Base-by-base conservation (phyloP, 495 filamentous ascomycete genomes). In the Xylaria nigripes region DNA sequence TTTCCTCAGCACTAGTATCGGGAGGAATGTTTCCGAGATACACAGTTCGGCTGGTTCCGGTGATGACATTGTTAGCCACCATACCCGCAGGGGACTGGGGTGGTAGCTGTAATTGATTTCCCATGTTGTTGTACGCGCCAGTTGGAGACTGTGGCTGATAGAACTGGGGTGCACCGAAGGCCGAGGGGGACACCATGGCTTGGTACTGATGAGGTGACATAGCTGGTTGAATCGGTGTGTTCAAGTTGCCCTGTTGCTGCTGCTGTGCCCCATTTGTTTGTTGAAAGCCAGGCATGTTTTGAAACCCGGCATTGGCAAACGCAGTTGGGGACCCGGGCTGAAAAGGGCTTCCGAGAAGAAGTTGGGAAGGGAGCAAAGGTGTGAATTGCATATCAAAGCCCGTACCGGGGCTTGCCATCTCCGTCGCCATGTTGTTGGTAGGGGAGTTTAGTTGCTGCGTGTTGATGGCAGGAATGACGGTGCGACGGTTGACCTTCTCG, bases 361-460 rank as follows among this genome's bases (percentile, higher is more conserved):
- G 80, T 70, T 95, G 88, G 7, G 93, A 96, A 13, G 93, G 93
- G 9, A 98, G 80, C 55, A 98, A 78, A 45, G 94, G 91, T 41
- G 93, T 96, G 70, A 96, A 96, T 70, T 96, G 91, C 94, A 97
- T 96, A 66, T 97, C 91, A 64, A 87, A 95, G 29, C 80, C 89
- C 36, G 88, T 90, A 49, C 88, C 90, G 19, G 93, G 90, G 10
- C 85, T 88, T 50, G 86, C 79, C 82, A 96, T 83, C 46, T 92
- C 92, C 61, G 79, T 81, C 41, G 71, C 73, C 53, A 55, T 49
- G 29, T 48, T 49, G 61, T 74, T 81, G 51, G 49, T 47, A 13
- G 61, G 63, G 15, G 29, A 69, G 51, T 71, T 72, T 70, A 70
- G 72, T 62, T 75, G 76, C 67, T 63, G 79, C 10, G 93, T 97